Percentiles rank a stretch among this genome's conserved stretches.
Conservation (phyloP, 192 early-diverging fungal species). For the Gryganskiella cystojenkinii region DNA sequence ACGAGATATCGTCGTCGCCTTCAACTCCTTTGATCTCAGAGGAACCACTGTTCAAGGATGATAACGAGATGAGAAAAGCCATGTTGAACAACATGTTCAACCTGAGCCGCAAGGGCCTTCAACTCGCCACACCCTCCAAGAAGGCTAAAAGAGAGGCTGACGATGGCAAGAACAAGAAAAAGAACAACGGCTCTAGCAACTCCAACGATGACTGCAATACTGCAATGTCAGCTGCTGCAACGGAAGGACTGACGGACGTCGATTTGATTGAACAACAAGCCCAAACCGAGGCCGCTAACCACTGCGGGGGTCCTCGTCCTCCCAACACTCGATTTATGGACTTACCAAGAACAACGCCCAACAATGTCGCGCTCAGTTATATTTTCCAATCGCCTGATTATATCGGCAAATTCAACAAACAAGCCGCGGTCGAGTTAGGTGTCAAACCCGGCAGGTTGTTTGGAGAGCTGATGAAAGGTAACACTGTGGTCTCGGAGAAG, state of each 20-base stretch:
- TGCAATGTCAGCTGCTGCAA: too few relatives aligned
- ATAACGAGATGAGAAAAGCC: background rate
- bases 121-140: too few relatives aligned
- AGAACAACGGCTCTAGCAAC: too few relatives aligned
- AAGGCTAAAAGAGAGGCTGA: too few relatives aligned
- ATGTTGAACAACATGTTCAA: background rate
- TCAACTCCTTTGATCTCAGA: too few relatives aligned
- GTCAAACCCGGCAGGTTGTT: constrained; percentile 72
- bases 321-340: background rate
- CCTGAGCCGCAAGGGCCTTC: background rate
- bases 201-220: too few relatives aligned
- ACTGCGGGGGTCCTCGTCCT: too few relatives aligned
- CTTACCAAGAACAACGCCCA: constrained; percentile 55
- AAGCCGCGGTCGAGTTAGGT: constrained; percentile 69
- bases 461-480: constrained; percentile 29
- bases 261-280: background rate
- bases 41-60: background rate
- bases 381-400: constrained; percentile 76
- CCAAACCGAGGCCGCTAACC: background rate
- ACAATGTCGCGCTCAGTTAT: constrained; percentile 65
- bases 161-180: too few relatives aligned
- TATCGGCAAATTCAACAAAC: constrained; percentile 79
- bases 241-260: too few relatives aligned
- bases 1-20: too few relatives aligned
- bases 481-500: background rate